Evolutionary conservation across 768 basidiomycete species (phyloP).

Genomic region (Tubosaeta sp.): DNA sequence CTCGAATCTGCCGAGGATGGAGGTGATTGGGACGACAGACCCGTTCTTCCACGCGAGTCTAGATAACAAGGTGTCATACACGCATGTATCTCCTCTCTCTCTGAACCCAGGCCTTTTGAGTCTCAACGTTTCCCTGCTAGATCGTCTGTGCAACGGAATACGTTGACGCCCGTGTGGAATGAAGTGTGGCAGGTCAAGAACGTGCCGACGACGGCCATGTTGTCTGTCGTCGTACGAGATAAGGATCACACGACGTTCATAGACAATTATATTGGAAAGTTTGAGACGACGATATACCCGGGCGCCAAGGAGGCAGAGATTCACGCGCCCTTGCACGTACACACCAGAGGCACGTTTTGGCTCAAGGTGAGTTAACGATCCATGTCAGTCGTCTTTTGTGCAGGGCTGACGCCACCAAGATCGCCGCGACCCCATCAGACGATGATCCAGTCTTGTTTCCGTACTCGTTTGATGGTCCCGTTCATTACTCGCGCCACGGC

Average conservation of each 20-base stretch:
- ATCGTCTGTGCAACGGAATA: slow-evolving; percentile 58
- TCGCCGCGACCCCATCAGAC: slow-evolving; percentile 49
- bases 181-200: slow-evolving; percentile 71
- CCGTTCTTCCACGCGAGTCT: slow-evolving; percentile 71
- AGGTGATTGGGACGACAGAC: slow-evolving; percentile 58
- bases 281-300: slow-evolving; percentile 46
- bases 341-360: slow-evolving; percentile 60
- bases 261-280: slow-evolving; percentile 65
- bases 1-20: slow-evolving; percentile 64
- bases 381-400: background rate
- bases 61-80: slow-evolving; percentile 58
- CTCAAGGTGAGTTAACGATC: slow-evolving; percentile 51
- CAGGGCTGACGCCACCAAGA: slow-evolving; percentile 35
- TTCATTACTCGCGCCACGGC: slow-evolving; percentile 66
- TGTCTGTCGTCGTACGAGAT: slow-evolving; percentile 61
- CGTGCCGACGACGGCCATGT: slow-evolving; percentile 57
- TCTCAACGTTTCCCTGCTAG: slow-evolving; percentile 31
- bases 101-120: background rate
- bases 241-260: slow-evolving; percentile 56
- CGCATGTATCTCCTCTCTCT: slow-evolving; percentile 39
- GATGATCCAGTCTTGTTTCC: slow-evolving; percentile 38
- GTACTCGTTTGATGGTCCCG: slow-evolving; percentile 71
- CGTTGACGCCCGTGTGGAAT: slow-evolving; percentile 68
- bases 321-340: slow-evolving; percentile 46
- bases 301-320: slow-evolving; percentile 68